Evolutionary conservation across 352 stramenopile genomes (phyloP).

Genomic region (Globisporangium cederbergense): DNA sequence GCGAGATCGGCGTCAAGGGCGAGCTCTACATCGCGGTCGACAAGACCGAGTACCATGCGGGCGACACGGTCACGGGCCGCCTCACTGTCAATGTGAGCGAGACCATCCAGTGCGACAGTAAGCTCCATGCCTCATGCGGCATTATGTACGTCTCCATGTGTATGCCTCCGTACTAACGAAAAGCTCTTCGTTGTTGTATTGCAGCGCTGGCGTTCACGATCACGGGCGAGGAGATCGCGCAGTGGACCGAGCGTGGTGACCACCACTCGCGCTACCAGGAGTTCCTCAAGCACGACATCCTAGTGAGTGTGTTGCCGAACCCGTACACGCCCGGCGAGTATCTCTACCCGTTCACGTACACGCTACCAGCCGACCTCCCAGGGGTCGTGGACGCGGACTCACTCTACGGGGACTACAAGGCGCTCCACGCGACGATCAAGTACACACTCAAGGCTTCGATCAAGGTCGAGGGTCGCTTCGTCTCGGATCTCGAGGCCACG

Average conservation of each 20-base stretch:
- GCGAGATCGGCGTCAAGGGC: constrained; percentile 63
- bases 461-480: constrained; percentile 64
- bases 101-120: constrained; percentile 51
- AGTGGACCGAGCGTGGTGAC: constrained; percentile 57
- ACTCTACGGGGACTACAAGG: constrained; percentile 43
- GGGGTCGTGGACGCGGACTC: constrained; percentile 57
- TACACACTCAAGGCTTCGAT: constrained; percentile 70
- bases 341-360: constrained; percentile 65
- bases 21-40: constrained; percentile 59
- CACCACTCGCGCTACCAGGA: constrained; percentile 68
- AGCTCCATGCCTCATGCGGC: constrained; percentile 9
- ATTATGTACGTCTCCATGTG: not conserved
- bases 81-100: constrained; percentile 60
- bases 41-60: constrained; percentile 52
- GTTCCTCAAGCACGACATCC: constrained; percentile 62
- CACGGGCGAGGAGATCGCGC: constrained; percentile 59
- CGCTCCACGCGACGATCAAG: constrained; percentile 68
- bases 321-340: constrained; percentile 63
- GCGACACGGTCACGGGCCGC: constrained; percentile 47
- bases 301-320: constrained; percentile 43
- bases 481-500: constrained; percentile 64
- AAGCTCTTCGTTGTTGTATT: not conserved
- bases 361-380: constrained; percentile 45
- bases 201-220: constrained; percentile 49
- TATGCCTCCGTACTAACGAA: not conserved